Percentiles rank a stretch among this genome's conserved stretches.
phyloP scores from a whole-genome alignment of 2,329 filamentous ascomycete species.

The Cryphonectria naterciae region DNA sequence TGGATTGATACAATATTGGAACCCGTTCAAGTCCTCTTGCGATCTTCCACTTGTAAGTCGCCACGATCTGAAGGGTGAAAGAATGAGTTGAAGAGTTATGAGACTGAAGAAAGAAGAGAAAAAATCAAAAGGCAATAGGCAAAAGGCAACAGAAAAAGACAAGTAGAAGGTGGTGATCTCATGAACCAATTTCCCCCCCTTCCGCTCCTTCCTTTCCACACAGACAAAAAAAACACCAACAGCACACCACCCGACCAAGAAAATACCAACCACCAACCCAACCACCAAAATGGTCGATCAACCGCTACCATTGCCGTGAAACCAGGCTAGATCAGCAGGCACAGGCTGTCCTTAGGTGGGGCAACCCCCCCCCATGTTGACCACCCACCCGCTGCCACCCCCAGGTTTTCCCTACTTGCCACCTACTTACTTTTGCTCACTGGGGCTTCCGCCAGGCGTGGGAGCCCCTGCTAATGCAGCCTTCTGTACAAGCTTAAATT shows the following conservation, averaged over 20 bases:
- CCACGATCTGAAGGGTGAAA: neutral
- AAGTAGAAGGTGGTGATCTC: neutral
- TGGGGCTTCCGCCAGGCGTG: neutral
- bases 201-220: neutral
- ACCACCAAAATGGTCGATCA: neutral
- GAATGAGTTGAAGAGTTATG: neutral
- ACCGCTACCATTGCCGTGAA: slow-evolving; percentile 22
- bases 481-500: neutral
- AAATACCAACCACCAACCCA: neutral
- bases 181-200: neutral
- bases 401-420: neutral
- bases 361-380: slow-evolving; percentile 4
- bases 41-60: neutral
- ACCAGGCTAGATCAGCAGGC: slow-evolving; percentile 20
- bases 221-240: neutral
- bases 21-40: neutral
- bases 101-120: neutral
- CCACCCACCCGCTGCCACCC: neutral
- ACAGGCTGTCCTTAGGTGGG: neutral
- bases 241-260: neutral
- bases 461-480: neutral
- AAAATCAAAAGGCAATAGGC: too few species aligned
- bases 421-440: neutral
- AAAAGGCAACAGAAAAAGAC: neutral
- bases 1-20: neutral